Conservation (phyloP, 2,329 filamentous ascomycete species). For the Cadophora gregata region DNA sequence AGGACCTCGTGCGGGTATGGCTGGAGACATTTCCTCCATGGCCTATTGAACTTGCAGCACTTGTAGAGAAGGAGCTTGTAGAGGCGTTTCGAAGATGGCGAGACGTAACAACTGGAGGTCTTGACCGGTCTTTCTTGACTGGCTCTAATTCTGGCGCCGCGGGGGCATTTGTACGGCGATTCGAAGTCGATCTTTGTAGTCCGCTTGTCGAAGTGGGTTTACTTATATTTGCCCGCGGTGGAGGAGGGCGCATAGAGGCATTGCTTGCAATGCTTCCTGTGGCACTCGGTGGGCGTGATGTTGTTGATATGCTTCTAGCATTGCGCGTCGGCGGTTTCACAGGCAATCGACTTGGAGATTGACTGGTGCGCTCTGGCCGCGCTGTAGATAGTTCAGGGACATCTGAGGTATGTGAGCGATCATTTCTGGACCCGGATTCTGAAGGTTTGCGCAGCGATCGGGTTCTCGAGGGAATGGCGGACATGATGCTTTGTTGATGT, state of each 20-base stretch:
- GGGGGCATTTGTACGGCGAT: constrained; percentile 25
- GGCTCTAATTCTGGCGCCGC: constrained; percentile 32
- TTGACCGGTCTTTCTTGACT: constrained; percentile 41
- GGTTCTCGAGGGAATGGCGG: constrained; percentile 36
- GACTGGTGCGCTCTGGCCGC: constrained; percentile 29
- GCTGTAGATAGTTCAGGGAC: constrained; percentile 19
- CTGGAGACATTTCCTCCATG: constrained; percentile 20
- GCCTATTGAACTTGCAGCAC: constrained; percentile 10
- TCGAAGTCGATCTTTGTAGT: constrained; percentile 37
- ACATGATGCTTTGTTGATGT: constrained; percentile 30
- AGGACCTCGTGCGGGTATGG: constrained; percentile 41
- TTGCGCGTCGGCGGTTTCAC: constrained; percentile 34
- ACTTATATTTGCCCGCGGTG: constrained; percentile 32
- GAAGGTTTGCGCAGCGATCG: constrained; percentile 37
- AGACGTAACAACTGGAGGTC: constrained; percentile 37
- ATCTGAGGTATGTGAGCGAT: constrained; percentile 8
- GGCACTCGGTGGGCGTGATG: constrained; percentile 35
- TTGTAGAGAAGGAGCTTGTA: constrained; percentile 30
- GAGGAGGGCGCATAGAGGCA: constrained; percentile 38
- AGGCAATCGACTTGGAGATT: constrained; percentile 44
- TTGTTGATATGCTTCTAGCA: constrained; percentile 34
- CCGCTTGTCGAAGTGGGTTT: constrained; percentile 32
- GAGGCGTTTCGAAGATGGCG: constrained; percentile 41
- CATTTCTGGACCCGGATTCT: constrained; percentile 18
- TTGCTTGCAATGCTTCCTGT: constrained; percentile 34